Conservation (phyloP, 306 rosid genomes). For the Quercus bicolor region DNA sequence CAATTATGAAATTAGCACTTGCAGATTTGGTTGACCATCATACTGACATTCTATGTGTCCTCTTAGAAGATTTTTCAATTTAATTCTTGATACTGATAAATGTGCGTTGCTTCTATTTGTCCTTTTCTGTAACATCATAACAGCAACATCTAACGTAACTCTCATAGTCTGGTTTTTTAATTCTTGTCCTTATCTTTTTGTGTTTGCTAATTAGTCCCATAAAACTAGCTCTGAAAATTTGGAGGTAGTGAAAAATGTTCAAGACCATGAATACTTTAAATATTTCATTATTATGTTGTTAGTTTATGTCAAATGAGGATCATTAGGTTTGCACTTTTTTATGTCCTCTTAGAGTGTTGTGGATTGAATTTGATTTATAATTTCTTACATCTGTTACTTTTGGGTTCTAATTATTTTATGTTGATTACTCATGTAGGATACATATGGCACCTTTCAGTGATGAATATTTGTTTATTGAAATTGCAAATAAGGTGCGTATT, state of each 20-base stretch:
- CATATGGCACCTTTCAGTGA: slow-evolving; percentile 99
- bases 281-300: not conserved
- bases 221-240: too few species aligned
- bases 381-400: not conserved
- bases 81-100: not conserved
- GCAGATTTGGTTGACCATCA: not conserved
- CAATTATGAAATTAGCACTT: not conserved
- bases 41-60: not conserved
- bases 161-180: slow-evolving; percentile 5
- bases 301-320: not conserved
- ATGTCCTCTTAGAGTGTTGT: not conserved
- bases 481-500: slow-evolving; percentile 83
- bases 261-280: not conserved
- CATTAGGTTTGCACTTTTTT: slow-evolving; percentile 4
- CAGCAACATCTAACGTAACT: slow-evolving; percentile 9
- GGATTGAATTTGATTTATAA: slow-evolving; percentile 1
- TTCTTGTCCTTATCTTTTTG: not conserved
- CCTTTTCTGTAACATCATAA: not conserved
- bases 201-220: not conserved
- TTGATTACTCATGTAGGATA: slow-evolving; percentile 68
- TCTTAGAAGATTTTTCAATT: not conserved
- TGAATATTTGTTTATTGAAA: slow-evolving; percentile 89
- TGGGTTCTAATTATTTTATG: slow-evolving; percentile 34
- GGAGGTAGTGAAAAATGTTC: too few species aligned
- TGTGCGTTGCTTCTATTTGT: not conserved